Conservation (phyloP, 2,329 filamentous ascomycete species). For the Aspergillus texensis region DNA sequence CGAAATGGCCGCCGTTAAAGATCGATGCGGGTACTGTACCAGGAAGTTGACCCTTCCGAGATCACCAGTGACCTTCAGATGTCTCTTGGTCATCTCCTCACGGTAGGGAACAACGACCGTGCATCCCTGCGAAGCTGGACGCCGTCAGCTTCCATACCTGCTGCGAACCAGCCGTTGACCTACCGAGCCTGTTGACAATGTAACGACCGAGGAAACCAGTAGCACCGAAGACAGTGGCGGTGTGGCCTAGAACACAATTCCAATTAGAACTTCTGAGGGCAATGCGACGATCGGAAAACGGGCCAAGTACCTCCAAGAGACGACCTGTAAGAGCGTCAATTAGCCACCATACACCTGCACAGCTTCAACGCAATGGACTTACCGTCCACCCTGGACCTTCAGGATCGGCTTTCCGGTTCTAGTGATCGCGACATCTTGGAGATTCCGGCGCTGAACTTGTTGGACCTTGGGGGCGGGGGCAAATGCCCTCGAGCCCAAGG, state of each 20-base stretch:
- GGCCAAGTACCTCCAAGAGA: constrained; percentile 74
- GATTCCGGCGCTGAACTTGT: constrained; percentile 50
- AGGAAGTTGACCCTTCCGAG: constrained; percentile 86
- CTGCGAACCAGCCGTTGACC: constrained; percentile 21
- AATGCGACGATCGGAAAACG: constrained; percentile 21
- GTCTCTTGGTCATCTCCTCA: constrained; percentile 97
- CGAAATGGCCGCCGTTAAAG: not conserved
- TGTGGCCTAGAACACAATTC: constrained; percentile 68
- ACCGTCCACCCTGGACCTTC: constrained; percentile 87
- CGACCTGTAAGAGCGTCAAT: constrained; percentile 58
- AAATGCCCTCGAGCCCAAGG: constrained; percentile 42
- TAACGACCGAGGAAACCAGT: constrained; percentile 95
- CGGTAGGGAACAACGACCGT: constrained; percentile 91
- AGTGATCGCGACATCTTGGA: constrained; percentile 88
- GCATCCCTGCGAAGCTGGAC: constrained; percentile 83
- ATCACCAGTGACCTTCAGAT: constrained; percentile 95
- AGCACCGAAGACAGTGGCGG: constrained; percentile 95
- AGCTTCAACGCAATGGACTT: constrained; percentile 30
- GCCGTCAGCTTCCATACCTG: constrained; percentile 37
- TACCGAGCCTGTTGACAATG: constrained; percentile 92
- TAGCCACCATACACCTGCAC: constrained; percentile 22
- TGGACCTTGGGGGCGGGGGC: constrained; percentile 40
- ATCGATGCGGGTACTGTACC: constrained; percentile 49
- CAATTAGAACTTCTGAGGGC: constrained; percentile 29
- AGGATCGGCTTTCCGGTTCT: constrained; percentile 95